Evolutionary conservation across 352 stramenopile species (phyloP), one percentile per base, ranked within the genome.

Genomic region (Blastocystis sp.): DNA sequence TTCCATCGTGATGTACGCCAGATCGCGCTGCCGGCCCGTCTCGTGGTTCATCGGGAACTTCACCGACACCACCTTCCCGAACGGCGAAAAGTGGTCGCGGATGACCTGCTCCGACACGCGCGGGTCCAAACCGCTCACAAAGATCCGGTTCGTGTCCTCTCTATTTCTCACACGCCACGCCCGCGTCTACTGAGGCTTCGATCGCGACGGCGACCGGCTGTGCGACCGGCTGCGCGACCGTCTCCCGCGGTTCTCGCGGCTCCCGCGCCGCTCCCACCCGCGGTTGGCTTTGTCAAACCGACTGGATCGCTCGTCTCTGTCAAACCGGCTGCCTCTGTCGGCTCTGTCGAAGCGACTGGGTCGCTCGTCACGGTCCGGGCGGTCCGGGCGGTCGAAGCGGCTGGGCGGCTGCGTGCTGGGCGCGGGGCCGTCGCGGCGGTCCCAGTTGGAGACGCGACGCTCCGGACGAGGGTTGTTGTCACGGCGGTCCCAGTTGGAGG

Each of bases 1-100:
- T 40, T 81, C 71, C 71, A 81, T 81, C 1, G 71, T 81, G 43
- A 81, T 60, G 19, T 66, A 21, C 7, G 71, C 71, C 3, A 81
- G 43, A 81, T 81, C 71, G 28, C 71, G 71, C 40, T 81, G 71
- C 19, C 71, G 43, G 24, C 71, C 71, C 10, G 71, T 81, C 40
- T 81, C 52, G 60, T 81, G 71, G 24, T 81, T 60, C 1, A 81
- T 48, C 6, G 71, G 71, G 14, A 81, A 54, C 54, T 81, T 81
- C 59, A 81, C 71, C 19, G 21, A 14, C 59, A 63, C n/a, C 38
- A 81, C 71, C 17, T 38, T 21, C 21, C 71, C 71, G 40, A 63
- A 81, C 3, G 71, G 71, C 17, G 57, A 11, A 42, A 81, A 81
- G 43, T 81, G 71, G n/a, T 81, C 71, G 11, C 71, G 71, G 48